Evolutionary conservation across 2,329 filamentous ascomycete genomes (phyloP), one percentile per base, ranked within the genome.

Genomic region (Tolypocladium tundrense): DNA sequence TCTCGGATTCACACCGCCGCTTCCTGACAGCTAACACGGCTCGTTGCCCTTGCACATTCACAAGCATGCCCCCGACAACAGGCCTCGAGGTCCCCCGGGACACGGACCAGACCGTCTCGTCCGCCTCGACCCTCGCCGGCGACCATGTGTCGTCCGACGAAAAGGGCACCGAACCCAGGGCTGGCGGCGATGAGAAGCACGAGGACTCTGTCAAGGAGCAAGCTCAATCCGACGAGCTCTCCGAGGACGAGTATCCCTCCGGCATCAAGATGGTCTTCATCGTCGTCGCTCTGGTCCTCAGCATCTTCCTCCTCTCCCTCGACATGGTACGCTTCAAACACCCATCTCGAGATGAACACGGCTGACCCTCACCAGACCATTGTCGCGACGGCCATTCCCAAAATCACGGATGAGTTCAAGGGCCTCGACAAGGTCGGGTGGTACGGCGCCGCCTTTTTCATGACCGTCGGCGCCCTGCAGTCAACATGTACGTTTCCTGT

Each of bases 391-490:
- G 80, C 79, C 11, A 81, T 83, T 45, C 80, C 80, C 11, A 79
- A 78, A 60, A 82, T 83, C 64, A 82, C 80, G 1, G 76, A 75
- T 61, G 75, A 79, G 45, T 79, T 81, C 69, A 71, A 78, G 58
- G 73, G 77, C 53, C 73, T 83, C 21, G 73, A 75, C 41, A 77
- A 83, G 60, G 76, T 82, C 14, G 77, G 79, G 27, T 86, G 83
- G 83, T 86, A 86, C 62, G 81, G 80, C 2, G 75, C 79, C 19
- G 79, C 79, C 48, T 83, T 78, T 62, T 80, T 81, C 67, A 71
- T 81, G 62, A 78, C 77, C 1, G 65, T 77, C 37, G 77, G 73
- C 11, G 70, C 70, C 58, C 72, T 76, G 63, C 76, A 78, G 64
- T 74, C 75, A 50, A 71, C 72, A 19, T 78, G 73, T 72, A 68